These are phyloP conservation scores for Clohesyomyces aquaticus DNA, from an alignment of 495 filamentous ascomycete species.

Conservation along the genomic window DNA sequence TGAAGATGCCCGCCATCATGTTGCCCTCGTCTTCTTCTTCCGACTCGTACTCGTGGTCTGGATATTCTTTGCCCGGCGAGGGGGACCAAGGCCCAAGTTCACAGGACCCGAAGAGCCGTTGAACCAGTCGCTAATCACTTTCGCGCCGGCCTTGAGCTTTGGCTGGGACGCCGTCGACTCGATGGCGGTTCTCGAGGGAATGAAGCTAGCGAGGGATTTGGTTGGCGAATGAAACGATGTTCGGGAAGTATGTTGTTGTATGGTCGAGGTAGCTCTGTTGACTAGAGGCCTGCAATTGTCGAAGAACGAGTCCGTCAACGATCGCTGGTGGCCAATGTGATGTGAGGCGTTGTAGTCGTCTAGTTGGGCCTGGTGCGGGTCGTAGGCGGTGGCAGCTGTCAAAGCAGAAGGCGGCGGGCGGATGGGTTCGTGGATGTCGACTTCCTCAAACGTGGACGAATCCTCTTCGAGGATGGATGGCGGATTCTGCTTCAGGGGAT, in stretches of 20 bases:
- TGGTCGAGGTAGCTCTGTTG: conserved; percentile 30
- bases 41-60: conserved; percentile 26
- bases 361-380: conserved; percentile 27
- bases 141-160: conserved; percentile 31
- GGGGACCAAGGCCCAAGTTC: conserved; percentile 26
- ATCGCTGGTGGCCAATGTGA: conserved; percentile 27
- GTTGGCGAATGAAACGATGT: conserved; percentile 37
- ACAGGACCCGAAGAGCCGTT: conserved; percentile 38
- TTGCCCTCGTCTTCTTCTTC: conserved; percentile 30
- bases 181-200: conserved; percentile 26
- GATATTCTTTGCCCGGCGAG: conserved; percentile 1
- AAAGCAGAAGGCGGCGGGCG: conserved; percentile 38
- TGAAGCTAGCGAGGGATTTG: conserved; percentile 38
- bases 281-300: conserved; percentile 37
- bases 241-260: conserved; percentile 38
- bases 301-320: conserved; percentile 37
- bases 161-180: conserved; percentile 31
- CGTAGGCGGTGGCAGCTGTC: conserved; percentile 36
- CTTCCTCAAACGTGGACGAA: conserved; percentile 26
- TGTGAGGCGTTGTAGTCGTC: conserved; percentile 19
- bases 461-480: conserved; percentile 16
- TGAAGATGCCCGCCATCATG: conserved; percentile 35
- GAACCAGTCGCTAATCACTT: conserved; percentile 35
- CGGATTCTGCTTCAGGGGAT: conserved; percentile 31
- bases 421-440: conserved; percentile 27